Evolutionary conservation across 1,284 basidiomycete genomes (phyloP).

Genomic region (Boletus semigastroideus): DNA sequence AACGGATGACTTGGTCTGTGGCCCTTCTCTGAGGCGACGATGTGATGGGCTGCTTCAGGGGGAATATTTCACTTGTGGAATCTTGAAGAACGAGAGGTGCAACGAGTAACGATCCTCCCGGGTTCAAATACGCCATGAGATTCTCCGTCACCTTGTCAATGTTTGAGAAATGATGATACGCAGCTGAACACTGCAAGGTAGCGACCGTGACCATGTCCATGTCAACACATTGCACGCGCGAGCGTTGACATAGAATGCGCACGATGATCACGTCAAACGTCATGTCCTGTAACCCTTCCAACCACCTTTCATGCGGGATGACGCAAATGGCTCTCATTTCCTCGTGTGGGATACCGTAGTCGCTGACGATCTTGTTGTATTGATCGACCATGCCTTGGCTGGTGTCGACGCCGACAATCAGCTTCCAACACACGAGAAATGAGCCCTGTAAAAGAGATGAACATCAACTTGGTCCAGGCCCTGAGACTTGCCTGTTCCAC

Average conservation of each 20-base stretch:
- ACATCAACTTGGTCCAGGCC: too few relatives aligned
- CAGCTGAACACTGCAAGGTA: slow-evolving; percentile 54
- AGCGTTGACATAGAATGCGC: slow-evolving; percentile 18
- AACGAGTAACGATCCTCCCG: slow-evolving; percentile 60
- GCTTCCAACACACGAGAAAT: slow-evolving; percentile 57
- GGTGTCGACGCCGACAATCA: slow-evolving; percentile 69
- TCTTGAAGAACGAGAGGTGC: slow-evolving; percentile 46
- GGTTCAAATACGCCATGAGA: slow-evolving; percentile 57
- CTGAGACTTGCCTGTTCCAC: slow-evolving; percentile 53
- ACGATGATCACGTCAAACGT: slow-evolving; percentile 67
- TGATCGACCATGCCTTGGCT: slow-evolving; percentile 62
- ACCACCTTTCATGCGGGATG: slow-evolving; percentile 39
- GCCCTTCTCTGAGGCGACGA: slow-evolving; percentile 56
- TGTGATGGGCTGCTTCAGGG: slow-evolving; percentile 34
- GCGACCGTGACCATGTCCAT: neutral
- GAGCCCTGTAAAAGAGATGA: slow-evolving; percentile 41
- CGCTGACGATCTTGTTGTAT: slow-evolving; percentile 54
- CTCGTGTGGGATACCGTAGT: slow-evolving; percentile 56
- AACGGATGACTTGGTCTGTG: slow-evolving; percentile 47
- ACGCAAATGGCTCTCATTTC: slow-evolving; percentile 60
- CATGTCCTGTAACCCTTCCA: slow-evolving; percentile 50
- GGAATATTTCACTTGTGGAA: slow-evolving; percentile 23
- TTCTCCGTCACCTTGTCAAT: slow-evolving; percentile 50
- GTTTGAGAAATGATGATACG: slow-evolving; percentile 67
- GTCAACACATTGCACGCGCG: neutral